Base-by-base conservation (phyloP, 768 basidiomycete genomes). In the Asterophora lycoperdoides region DNA sequence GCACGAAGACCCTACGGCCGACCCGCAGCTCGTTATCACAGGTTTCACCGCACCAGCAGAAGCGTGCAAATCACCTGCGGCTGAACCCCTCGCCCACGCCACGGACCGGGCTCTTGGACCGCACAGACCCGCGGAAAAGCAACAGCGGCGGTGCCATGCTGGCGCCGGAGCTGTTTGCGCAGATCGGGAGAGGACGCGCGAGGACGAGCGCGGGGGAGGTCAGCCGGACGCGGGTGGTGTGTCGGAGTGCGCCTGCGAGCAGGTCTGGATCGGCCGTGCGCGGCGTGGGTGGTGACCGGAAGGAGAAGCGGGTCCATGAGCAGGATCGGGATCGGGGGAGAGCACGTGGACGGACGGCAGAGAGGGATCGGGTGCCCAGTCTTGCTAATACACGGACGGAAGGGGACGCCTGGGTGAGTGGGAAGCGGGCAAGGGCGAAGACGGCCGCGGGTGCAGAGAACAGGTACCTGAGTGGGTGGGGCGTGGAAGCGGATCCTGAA, bases 231-330 rank as follows among this genome's bases (percentile, higher is more conserved):
- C 70, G 72, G 26, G 86, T 88, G 23, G 68, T 81, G 38, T 89
- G 87, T 60, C 70, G 80, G 44, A 86, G 85, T 57, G 83, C 86
- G 4, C 86, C 87, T 3, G 75, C 74, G 4, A 86, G 84, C 39
- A 74, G 86, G 2, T 69, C 79, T 0, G 69, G 72, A 8, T 87
- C 84, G 6, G 66, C 56, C 23, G 64, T 64, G 36, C 62, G 69
- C 17, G 49, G 66, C 56, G 56, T 35, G 36, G 56, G 37, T 39
- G 58, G 53, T 32, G 57, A 48, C 46, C 44, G 52, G 52, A 56
- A 50, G 23, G 48, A 54, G 39, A 58, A 62, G 53, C 46, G 63
- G 44, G 59, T 60, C 60, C 59, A 63, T 58, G 51, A 62, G 53
- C 46, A 63, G 44, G 60, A 60, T 60, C 59, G 64, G 59, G 51